Evolutionary conservation across 2,329 filamentous ascomycete genomes (phyloP).

Genomic region (Aureobasidium sp.): DNA sequence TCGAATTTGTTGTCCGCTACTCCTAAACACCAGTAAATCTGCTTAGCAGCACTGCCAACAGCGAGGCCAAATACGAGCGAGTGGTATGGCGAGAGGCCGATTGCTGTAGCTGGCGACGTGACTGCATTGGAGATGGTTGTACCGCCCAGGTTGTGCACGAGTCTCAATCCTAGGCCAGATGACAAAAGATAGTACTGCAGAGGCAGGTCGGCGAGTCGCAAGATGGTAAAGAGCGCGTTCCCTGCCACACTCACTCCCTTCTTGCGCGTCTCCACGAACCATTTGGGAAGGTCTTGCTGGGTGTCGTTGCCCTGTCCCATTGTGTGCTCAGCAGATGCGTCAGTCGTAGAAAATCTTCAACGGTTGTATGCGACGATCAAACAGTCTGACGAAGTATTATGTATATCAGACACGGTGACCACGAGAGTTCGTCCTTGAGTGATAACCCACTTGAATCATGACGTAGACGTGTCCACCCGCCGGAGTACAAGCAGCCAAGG

Average conservation of each 20-base stretch:
- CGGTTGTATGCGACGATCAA: background rate
- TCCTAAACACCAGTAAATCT: constrained; percentile 25
- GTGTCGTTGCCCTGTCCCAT: background rate
- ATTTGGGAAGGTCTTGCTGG: constrained; percentile 13
- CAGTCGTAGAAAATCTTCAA: background rate
- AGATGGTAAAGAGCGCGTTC: constrained; percentile 19
- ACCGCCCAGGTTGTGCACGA: constrained; percentile 16
- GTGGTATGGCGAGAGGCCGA: constrained; percentile 23
- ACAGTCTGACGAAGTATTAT: background rate
- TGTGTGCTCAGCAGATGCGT: background rate
- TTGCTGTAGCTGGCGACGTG: constrained; percentile 7
- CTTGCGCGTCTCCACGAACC: constrained; percentile 18
- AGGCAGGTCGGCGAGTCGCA: constrained; percentile 20
- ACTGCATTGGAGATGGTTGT: constrained; percentile 8
- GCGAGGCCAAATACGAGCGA: constrained; percentile 22
- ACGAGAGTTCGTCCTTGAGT: constrained; percentile 3
- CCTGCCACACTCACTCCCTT: constrained; percentile 14
- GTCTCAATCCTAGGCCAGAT: constrained; percentile 14
- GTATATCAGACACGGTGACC: background rate
- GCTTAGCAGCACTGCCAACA: constrained; percentile 21
- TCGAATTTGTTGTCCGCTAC: constrained; percentile 20
- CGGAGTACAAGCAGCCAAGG: background rate
- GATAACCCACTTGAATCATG: background rate
- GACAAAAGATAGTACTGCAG: constrained; percentile 21
- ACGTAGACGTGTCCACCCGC: background rate